Percentiles rank a stretch among this genome's conserved stretches.
Conservation (phyloP, 2,329 filamentous ascomycete genomes). For the Cladosporium sp. region DNA sequence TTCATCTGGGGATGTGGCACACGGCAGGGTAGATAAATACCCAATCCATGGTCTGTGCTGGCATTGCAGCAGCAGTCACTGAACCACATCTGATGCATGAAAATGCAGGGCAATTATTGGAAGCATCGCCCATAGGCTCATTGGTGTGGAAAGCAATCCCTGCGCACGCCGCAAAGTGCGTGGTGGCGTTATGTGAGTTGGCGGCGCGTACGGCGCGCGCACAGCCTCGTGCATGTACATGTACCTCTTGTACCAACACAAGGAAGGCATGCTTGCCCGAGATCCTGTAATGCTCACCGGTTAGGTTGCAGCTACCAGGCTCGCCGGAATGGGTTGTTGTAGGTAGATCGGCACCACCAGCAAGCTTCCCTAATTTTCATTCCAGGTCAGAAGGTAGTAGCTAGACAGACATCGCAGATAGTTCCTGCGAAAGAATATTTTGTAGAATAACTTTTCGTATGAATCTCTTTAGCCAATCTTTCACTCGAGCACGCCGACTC, state of each 20-base stretch:
- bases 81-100: not conserved
- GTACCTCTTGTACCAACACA: not conserved
- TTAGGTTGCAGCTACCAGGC: not conserved
- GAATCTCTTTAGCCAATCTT: not conserved
- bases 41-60: not conserved
- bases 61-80: not conserved
- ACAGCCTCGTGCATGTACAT: not conserved
- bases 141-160: not conserved
- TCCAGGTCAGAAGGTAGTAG: not conserved
- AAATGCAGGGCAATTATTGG: not conserved
- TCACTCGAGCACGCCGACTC: slow-evolving; percentile 11
- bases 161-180: not conserved
- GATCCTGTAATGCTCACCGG: not conserved
- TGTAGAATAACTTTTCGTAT: not conserved
- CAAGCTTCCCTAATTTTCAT: not conserved
- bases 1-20: not conserved
- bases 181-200: not conserved
- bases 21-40: not conserved
- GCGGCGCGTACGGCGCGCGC: not conserved
- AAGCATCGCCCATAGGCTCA: not conserved
- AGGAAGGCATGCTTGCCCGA: not conserved
- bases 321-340: no score
- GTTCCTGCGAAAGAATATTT: not conserved
- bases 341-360: not conserved
- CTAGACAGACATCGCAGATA: not conserved